phyloP scores from a whole-genome alignment of 2,329 filamentous ascomycete genomes.

The Metarhizium anisopliae region DNA sequence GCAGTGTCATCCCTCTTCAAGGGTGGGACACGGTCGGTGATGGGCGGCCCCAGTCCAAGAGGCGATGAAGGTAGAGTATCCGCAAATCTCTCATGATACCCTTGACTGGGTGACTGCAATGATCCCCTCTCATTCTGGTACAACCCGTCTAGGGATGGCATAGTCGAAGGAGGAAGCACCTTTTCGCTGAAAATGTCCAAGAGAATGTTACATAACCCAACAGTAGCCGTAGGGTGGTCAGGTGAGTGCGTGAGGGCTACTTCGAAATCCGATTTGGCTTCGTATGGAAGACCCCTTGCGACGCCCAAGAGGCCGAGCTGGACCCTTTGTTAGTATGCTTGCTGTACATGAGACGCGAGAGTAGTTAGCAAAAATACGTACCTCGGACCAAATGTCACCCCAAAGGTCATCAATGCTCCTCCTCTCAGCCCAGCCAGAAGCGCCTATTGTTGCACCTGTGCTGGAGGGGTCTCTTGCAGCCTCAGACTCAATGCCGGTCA shows the following conservation, averaged over 20 bases:
- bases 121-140: background rate
- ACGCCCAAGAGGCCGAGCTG: constrained; percentile 60
- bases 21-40: constrained; percentile 8
- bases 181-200: constrained; percentile 74
- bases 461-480: constrained; percentile 53
- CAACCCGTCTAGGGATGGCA: constrained; percentile 29
- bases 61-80: constrained; percentile 32
- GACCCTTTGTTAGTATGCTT: constrained; percentile 14
- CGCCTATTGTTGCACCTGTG: constrained; percentile 50
- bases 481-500: constrained; percentile 61
- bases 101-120: background rate
- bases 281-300: constrained; percentile 52
- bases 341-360: background rate
- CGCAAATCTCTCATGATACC: constrained; percentile 4
- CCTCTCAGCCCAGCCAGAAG: constrained; percentile 63
- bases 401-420: constrained; percentile 78
- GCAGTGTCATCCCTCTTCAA: constrained; percentile 16
- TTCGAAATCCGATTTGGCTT: constrained; percentile 72
- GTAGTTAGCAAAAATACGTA: constrained; percentile 25
- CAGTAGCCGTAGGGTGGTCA: constrained; percentile 71
- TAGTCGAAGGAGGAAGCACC: constrained; percentile 49
- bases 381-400: constrained; percentile 77
- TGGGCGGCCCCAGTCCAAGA: constrained; percentile 33
- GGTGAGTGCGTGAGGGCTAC: constrained; percentile 69
- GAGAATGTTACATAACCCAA: constrained; percentile 76